Evolutionary conservation across 441 rosid genomes (phyloP).

Genomic region (Kokia cookei): DNA sequence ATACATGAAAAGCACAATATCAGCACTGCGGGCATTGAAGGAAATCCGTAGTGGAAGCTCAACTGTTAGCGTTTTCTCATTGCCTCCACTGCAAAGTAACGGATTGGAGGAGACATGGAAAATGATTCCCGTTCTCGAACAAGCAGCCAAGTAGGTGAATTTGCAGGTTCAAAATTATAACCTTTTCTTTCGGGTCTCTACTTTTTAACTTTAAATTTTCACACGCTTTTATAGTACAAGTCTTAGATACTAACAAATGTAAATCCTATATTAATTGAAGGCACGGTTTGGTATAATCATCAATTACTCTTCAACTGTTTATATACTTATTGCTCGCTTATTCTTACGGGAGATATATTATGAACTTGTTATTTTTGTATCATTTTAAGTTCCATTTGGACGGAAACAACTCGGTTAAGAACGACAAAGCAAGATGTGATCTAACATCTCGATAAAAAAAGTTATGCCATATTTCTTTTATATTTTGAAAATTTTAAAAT

Average conservation of each 20-base stretch:
- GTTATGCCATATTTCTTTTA: too few species aligned
- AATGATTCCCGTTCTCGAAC: slow-evolving; percentile 46
- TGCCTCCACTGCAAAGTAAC: slow-evolving; percentile 65
- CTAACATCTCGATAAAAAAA: too few species aligned
- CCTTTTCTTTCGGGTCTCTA: background rate
- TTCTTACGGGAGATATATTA: too few species aligned
- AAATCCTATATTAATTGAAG: slow-evolving; percentile 18
- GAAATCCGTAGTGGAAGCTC: slow-evolving; percentile 82
- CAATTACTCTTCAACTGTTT: background rate
- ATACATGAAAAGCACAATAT: slow-evolving; percentile 62
- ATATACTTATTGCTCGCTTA: too few species aligned
- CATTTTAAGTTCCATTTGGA: too few species aligned
- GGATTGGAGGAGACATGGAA: slow-evolving; percentile 59
- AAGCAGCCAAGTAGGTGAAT: slow-evolving; percentile 43
- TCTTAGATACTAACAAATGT: slow-evolving; percentile 32
- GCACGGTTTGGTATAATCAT: slow-evolving; percentile 13
- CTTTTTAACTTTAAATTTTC: background rate
- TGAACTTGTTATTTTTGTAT: too few species aligned
- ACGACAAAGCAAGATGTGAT: too few species aligned
- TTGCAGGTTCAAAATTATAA: background rate
- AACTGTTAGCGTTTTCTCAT: slow-evolving; percentile 69
- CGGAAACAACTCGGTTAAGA: too few species aligned
- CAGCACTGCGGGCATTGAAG: slow-evolving; percentile 66
- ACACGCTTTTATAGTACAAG: slow-evolving; percentile 12
- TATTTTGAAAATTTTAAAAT: too few species aligned